These are phyloP conservation scores for Beauveria bassiana DNA, from an alignment of 2,329 filamentous ascomycete genomes.

Conservation along the genomic window DNA sequence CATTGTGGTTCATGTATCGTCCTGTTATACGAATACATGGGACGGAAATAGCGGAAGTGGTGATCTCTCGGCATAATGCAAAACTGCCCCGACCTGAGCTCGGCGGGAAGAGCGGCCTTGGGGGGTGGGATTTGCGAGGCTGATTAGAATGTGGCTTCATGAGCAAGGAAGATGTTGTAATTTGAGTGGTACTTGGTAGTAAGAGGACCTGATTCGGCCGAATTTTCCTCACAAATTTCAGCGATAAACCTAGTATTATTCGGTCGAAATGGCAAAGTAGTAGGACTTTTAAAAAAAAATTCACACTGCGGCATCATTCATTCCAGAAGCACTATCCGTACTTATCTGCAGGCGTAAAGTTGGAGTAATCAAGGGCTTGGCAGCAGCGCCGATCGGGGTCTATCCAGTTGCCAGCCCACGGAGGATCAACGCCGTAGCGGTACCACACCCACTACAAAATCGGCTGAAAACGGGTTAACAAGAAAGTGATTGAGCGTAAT, in stretches of 20 bases:
- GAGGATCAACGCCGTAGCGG: not conserved
- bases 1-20: not conserved
- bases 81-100: not conserved
- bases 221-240: no score
- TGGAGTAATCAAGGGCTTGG: not conserved
- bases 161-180: not conserved
- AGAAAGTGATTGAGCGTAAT: no score
- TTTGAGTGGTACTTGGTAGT: not conserved
- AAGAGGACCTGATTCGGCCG: no score
- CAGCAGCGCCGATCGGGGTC: not conserved
- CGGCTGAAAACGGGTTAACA: not conserved
- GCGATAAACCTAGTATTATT: no score
- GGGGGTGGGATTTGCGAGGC: not conserved
- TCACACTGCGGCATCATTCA: no score
- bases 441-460: not conserved
- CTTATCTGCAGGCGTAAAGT: not conserved
- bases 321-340: no score
- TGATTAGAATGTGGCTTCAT: not conserved
- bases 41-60: not conserved
- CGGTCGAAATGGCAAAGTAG: no score
- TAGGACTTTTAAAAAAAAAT: no score
- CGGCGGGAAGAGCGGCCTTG: not conserved
- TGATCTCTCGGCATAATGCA: not conserved
- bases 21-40: not conserved
- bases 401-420: not conserved